Evolutionary conservation across 768 basidiomycete genomes (phyloP).

Genomic region (Hygrocybe coccinea): DNA sequence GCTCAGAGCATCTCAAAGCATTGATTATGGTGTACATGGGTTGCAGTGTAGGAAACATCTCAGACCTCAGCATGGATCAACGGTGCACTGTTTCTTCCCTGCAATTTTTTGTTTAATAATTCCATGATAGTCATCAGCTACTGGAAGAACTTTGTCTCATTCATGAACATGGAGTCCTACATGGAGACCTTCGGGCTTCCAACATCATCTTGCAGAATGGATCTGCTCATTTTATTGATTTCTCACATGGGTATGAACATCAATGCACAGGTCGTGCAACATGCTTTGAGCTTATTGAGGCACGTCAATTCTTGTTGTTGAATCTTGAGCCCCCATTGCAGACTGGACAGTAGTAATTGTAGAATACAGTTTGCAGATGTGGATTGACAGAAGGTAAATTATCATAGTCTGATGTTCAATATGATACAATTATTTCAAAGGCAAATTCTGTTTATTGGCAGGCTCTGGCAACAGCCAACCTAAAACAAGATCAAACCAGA

Average conservation of each 20-base stretch:
- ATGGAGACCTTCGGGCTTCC: slow-evolving; percentile 3
- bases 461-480: too few relatives aligned
- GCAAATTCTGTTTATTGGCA: too few relatives aligned
- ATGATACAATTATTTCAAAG: too few relatives aligned
- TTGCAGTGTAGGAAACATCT: slow-evolving; percentile 3
- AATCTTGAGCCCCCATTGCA: slow-evolving; percentile 1
- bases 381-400: too few relatives aligned
- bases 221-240: slow-evolving; percentile 4
- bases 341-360: neutral
- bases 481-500: too few relatives aligned
- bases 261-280: slow-evolving; percentile 2
- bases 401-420: too few relatives aligned
- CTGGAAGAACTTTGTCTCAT: slow-evolving; percentile 3
- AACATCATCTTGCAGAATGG: slow-evolving; percentile 5
- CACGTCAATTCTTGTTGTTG: slow-evolving; percentile 3
- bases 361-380: neutral
- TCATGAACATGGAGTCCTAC: neutral
- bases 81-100: neutral
- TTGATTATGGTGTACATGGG: slow-evolving; percentile 4
- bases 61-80: slow-evolving; percentile 3
- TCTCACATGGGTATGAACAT: slow-evolving; percentile 3
- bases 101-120: neutral
- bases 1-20: slow-evolving; percentile 4
- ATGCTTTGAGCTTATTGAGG: slow-evolving; percentile 3
- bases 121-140: slow-evolving; percentile 2